Evolutionary conservation across 2,329 filamentous ascomycete genomes (phyloP).

Genomic region (Colletotrichum siamense): DNA sequence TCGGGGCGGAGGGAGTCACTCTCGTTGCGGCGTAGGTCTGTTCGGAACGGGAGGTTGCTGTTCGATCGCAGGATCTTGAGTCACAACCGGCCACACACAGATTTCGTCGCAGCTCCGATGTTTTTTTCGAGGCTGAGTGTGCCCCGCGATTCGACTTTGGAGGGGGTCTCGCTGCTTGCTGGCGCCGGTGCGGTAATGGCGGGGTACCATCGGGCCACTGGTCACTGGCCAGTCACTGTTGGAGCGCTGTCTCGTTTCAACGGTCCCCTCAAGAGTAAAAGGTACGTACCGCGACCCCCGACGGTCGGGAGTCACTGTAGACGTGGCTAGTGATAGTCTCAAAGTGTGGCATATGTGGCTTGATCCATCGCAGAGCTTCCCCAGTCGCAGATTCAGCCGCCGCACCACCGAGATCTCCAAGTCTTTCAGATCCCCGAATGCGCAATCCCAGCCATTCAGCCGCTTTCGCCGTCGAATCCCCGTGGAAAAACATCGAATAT

Average conservation of each 20-base stretch:
- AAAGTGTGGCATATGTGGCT: background rate
- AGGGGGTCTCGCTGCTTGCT: background rate
- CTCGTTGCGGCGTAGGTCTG: background rate
- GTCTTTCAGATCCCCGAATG: too few relatives aligned
- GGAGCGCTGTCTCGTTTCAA: background rate
- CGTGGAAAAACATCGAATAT: constrained; percentile 25
- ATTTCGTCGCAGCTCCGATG: constrained; percentile 20
- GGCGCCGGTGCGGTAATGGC: constrained; percentile 13
- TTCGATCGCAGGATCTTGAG: constrained; percentile 11
- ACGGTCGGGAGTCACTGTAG: background rate
- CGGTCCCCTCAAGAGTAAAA: background rate
- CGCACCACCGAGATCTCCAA: background rate
- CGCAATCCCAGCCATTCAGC: background rate
- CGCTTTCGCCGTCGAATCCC: background rate
- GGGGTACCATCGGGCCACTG: constrained; percentile 19
- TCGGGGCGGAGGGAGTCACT: background rate
- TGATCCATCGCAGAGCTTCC: background rate
- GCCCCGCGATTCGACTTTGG: constrained; percentile 20
- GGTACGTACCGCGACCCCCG: background rate
- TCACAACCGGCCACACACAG: constrained; percentile 15
- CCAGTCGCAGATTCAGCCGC: background rate
- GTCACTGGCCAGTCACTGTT: background rate
- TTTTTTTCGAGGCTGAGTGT: constrained; percentile 25
- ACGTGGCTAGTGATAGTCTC: background rate
- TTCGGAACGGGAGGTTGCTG: background rate